These are phyloP conservation scores for Incumbomyces delicatus DNA, from an alignment of 2,329 filamentous ascomycete species.

Conservation along the genomic window DNA sequence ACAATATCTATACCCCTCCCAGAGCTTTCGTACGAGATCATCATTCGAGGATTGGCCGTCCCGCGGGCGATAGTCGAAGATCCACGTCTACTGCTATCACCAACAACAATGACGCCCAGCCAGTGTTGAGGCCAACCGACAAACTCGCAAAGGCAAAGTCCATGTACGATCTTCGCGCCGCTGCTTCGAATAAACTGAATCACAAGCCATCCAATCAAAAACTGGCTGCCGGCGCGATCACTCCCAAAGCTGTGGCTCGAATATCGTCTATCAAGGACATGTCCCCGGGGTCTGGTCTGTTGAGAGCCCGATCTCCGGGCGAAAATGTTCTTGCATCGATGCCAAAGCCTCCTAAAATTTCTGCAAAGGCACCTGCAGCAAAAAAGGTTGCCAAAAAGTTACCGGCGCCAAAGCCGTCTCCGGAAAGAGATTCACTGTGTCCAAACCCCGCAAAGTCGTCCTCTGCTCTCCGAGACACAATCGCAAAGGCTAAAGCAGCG, in stretches of 20 bases:
- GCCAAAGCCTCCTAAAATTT: neutral
- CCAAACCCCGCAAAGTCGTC: slow-evolving; percentile 58
- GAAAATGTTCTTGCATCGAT: slow-evolving; percentile 11
- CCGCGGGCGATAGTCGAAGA: neutral
- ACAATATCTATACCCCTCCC: slow-evolving; percentile 17
- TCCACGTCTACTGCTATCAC: slow-evolving; percentile 1
- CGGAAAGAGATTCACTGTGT: neutral
- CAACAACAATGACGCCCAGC: neutral
- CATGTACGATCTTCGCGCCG: slow-evolving; percentile 3
- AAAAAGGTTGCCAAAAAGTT: neutral
- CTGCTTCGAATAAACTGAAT: slow-evolving; percentile 4
- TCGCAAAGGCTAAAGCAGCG: slow-evolving; percentile 71
- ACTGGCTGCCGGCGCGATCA: slow-evolving; percentile 10
- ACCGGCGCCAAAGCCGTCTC: neutral
- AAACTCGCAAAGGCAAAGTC: slow-evolving; percentile 4
- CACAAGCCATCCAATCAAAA: slow-evolving; percentile 11
- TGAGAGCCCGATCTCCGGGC: slow-evolving; percentile 11
- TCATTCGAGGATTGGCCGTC: slow-evolving; percentile 13
- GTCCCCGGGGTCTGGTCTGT: slow-evolving; percentile 1
- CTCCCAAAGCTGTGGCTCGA: neutral
- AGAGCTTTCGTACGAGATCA: slow-evolving; percentile 17
- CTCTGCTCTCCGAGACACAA: slow-evolving; percentile 72
- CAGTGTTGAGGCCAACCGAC: neutral
- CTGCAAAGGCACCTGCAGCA: neutral
- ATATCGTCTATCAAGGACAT: neutral